phyloP scores from a whole-genome alignment of 345 rosid species.

The Brassica carinata region DNA sequence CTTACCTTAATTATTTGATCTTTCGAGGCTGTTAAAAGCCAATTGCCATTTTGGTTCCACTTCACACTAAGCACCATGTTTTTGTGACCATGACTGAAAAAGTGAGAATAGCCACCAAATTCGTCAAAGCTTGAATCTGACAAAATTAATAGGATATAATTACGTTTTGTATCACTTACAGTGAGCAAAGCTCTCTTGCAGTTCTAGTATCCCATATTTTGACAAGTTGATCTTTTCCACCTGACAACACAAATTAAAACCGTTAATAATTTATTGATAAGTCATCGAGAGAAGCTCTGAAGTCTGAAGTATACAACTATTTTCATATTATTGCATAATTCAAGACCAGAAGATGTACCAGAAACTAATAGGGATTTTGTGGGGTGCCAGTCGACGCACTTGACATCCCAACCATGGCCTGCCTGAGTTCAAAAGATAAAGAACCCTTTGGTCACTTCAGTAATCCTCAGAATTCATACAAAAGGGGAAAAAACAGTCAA shows the following conservation, averaged over 20 bases:
- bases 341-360: constrained; percentile 49
- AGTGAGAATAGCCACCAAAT: constrained; percentile 30
- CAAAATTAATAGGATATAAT: constrained; percentile 1
- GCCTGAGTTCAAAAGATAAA: constrained; percentile 83
- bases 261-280: not conserved
- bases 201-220: constrained; percentile 99
- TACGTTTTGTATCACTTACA: constrained; percentile 56
- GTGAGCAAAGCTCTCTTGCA: constrained; percentile 88
- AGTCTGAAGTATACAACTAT: constrained; percentile 3
- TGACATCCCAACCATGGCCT: constrained; percentile 99
- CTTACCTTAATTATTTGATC: constrained; percentile 95
- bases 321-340: constrained; percentile 2
- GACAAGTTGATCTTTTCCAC: constrained; percentile 95
- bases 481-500: not conserved
- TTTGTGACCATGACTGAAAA: constrained; percentile 97
- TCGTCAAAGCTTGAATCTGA: constrained; percentile 4
- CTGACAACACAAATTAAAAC: constrained; percentile 44
- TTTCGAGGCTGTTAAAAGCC: constrained; percentile 93
- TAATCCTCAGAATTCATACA: constrained; percentile 15
- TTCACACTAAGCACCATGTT: constrained; percentile 94
- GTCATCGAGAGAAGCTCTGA: constrained; percentile 16
- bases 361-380: constrained; percentile 91
- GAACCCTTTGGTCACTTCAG: constrained; percentile 53
- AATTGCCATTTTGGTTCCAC: constrained; percentile 99
- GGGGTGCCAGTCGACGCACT: constrained; percentile 99